Evolutionary conservation across 805 yeast genomes (phyloP).

Genomic region (Cyberlindnera xylosilytica): DNA sequence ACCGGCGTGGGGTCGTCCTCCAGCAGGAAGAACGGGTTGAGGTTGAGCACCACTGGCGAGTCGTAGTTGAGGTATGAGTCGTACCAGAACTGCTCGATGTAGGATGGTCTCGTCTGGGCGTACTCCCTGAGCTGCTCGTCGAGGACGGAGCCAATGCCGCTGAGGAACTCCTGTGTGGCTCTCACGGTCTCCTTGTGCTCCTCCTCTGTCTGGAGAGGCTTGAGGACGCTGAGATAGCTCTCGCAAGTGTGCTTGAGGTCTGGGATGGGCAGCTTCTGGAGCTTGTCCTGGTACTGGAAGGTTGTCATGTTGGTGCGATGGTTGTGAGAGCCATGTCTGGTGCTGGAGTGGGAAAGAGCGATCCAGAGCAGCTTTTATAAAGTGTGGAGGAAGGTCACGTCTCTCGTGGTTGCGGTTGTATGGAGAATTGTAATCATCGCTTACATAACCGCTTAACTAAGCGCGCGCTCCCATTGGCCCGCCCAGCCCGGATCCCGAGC

Average conservation of each 20-base stretch:
- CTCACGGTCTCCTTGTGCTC: constrained; percentile 61
- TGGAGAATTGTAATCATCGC: neutral
- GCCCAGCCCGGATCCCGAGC: neutral
- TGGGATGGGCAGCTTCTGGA: constrained; percentile 78
- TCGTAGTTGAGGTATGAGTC: constrained; percentile 87
- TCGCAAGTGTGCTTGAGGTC: constrained; percentile 63
- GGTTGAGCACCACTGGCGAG: constrained; percentile 85
- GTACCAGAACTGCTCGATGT: constrained; percentile 93
- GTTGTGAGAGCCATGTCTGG: neutral
- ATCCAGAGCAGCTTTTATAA: neutral
- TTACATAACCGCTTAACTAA: neutral
- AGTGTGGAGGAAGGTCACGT: constrained; percentile 1
- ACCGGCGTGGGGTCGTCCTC: constrained; percentile 83
- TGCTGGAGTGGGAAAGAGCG: too few species aligned
- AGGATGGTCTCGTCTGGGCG: constrained; percentile 63
- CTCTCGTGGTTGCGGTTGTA: neutral
- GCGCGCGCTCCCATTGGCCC: constrained; percentile 3
- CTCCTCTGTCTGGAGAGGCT: constrained; percentile 75
- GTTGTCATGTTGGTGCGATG: constrained; percentile 33
- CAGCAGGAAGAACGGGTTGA: constrained; percentile 84
- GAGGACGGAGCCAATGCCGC: constrained; percentile 50
- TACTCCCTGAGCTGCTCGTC: constrained; percentile 65
- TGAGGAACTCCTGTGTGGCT: constrained; percentile 57
- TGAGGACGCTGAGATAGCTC: constrained; percentile 61
- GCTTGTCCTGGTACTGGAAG: constrained; percentile 54